Conservation (phyloP, 805 yeast species). For the Zygotorulaspora chibaensis region DNA sequence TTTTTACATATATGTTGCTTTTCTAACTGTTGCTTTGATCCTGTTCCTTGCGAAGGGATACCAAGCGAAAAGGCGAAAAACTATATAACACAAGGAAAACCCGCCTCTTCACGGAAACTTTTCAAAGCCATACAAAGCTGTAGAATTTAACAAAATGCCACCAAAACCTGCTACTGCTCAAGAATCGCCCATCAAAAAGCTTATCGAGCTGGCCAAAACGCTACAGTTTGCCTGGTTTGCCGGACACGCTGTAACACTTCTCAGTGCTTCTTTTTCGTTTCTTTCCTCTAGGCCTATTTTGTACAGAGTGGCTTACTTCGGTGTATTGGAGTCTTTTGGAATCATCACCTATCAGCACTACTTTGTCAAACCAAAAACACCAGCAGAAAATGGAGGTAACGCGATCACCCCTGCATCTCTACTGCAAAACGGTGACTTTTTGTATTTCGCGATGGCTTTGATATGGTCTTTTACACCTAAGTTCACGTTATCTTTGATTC, state of each 20-base stretch:
- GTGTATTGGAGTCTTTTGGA: conserved; percentile 69
- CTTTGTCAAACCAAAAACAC: conserved; percentile 23
- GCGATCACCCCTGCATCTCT: conserved; percentile 24
- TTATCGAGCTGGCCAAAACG: conserved; percentile 36
- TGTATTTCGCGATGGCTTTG: conserved; percentile 58
- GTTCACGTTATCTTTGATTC: conserved; percentile 58
- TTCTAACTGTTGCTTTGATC: background rate
- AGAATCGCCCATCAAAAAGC: conserved; percentile 2
- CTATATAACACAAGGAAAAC: background rate
- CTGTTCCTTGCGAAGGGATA: conserved; percentile 3
- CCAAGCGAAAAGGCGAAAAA: conserved; percentile 3
- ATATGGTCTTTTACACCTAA: conserved; percentile 56
- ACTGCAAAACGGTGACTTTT: conserved; percentile 62
- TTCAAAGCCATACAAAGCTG: background rate
- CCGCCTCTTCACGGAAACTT: background rate
- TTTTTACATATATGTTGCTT: conserved; percentile 1
- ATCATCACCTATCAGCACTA: conserved; percentile 65
- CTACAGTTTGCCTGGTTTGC: conserved; percentile 75
- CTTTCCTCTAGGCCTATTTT: conserved; percentile 40
- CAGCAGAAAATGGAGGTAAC: conserved; percentile 6
- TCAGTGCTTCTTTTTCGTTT: conserved; percentile 39
- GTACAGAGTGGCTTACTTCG: conserved; percentile 58
- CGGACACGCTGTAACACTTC: conserved; percentile 50
- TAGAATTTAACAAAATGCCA: conserved; percentile 1
- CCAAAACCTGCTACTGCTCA: background rate